Evolutionary conservation across 805 yeast genomes (phyloP).

Genomic region (Yueomyces sp.): DNA sequence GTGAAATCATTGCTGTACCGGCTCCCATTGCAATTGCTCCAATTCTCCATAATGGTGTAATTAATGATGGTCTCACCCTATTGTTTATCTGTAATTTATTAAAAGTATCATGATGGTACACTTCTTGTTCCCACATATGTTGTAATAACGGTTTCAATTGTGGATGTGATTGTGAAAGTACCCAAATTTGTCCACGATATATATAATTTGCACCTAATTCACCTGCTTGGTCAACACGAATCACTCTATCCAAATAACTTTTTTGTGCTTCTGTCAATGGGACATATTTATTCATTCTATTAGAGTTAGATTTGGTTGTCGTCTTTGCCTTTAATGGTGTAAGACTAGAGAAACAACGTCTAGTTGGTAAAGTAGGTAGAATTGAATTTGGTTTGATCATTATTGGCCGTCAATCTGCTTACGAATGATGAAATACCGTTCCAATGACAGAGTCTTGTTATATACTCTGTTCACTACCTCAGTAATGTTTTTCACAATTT

Average conservation of each 20-base stretch:
- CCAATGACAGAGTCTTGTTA: too few relatives aligned
- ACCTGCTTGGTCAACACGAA: constrained; percentile 96
- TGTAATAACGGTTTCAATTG: constrained; percentile 64
- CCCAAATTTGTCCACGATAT: constrained; percentile 79
- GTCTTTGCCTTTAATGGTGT: constrained; percentile 6
- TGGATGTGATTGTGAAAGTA: constrained; percentile 58
- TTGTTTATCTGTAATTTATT: constrained; percentile 59
- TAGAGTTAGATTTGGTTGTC: neutral
- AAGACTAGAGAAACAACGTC: constrained; percentile 6
- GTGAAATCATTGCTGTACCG: constrained; percentile 73
- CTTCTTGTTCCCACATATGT: constrained; percentile 98
- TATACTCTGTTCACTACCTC: too few relatives aligned
- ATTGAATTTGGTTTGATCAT: too few relatives aligned
- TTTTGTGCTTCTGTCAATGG: constrained; percentile 38
- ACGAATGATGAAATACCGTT: too few relatives aligned
- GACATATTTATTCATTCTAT: constrained; percentile 8
- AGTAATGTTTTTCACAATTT: too few relatives aligned
- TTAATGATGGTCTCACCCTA: constrained; percentile 79
- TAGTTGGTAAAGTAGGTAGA: too few relatives aligned
- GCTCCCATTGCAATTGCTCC: constrained; percentile 85
- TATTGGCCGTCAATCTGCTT: too few relatives aligned
- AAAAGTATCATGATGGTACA: constrained; percentile 80
- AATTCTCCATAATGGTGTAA: constrained; percentile 86
- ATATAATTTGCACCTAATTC: constrained; percentile 93
- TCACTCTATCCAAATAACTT: constrained; percentile 58